Evolutionary conservation across 192 early-diverging fungal genomes (phyloP).

Genomic region (Podila verticillata): DNA sequence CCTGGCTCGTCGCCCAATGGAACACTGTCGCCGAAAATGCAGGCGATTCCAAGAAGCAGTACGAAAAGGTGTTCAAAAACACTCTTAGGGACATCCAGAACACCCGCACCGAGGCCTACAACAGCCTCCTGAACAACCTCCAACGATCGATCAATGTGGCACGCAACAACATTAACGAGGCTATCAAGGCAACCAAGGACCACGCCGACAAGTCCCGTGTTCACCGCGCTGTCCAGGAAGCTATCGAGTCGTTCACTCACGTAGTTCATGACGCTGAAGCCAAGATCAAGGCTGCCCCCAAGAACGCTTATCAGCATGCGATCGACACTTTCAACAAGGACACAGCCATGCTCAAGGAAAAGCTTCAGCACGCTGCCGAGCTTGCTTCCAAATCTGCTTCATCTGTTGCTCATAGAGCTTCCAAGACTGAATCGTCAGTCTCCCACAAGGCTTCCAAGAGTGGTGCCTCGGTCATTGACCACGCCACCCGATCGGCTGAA

Average conservation of each 20-base stretch:
- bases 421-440: conserved; percentile 14
- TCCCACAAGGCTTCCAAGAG: conserved; percentile 22
- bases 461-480: conserved; percentile 2
- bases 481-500: conserved; percentile 20
- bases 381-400: conserved; percentile 36
- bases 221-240: conserved; percentile 31
- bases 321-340: conserved; percentile 36
- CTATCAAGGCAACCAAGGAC: conserved; percentile 25
- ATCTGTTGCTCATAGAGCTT: conserved; percentile 15
- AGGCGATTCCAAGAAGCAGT: conserved; percentile 30
- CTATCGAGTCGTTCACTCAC: conserved; percentile 16
- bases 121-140: conserved; percentile 26
- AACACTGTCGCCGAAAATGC: conserved; percentile 34
- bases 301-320: conserved; percentile 21
- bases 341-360: conserved; percentile 26
- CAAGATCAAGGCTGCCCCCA: conserved; percentile 42
- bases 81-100: conserved; percentile 27
- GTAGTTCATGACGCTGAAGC: conserved; percentile 24
- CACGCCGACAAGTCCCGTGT: conserved; percentile 32
- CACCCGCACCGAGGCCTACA: conserved; percentile 34
- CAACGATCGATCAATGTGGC: conserved; percentile 19
- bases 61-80: conserved; percentile 35
- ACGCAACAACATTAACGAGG: conserved; percentile 29
- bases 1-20: conserved; percentile 45
- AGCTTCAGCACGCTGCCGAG: conserved; percentile 30